Percentiles rank a stretch among this genome's conserved stretches.
Conservation (phyloP, 257 asterid species). For the Ilex asprella region DNA sequence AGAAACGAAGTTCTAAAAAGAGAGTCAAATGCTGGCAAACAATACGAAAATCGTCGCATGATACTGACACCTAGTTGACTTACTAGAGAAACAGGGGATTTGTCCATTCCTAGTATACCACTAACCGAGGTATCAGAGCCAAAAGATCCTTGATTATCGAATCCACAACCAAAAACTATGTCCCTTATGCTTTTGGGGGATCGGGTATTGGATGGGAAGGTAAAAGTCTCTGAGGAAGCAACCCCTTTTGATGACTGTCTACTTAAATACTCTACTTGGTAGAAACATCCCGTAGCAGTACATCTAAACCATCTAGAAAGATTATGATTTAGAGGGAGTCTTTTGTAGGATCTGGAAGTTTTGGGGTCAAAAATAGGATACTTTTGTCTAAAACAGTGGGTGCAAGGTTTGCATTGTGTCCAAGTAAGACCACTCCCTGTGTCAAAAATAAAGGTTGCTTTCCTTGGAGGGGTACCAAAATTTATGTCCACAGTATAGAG, state of each 20-base stretch:
- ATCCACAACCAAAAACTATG: conserved; percentile 27
- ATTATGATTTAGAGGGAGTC: neutral
- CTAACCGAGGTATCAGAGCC: conserved; percentile 8
- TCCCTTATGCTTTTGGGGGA: conserved; percentile 8
- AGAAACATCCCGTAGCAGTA: conserved; percentile 1
- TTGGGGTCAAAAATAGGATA: conserved; percentile 22
- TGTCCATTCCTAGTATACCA: no score
- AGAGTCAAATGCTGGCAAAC: no score
- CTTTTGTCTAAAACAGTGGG: conserved; percentile 20
- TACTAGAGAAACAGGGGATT: no score
- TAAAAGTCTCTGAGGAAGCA: conserved; percentile 25
- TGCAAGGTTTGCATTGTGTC: conserved; percentile 46
- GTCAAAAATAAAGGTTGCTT: conserved; percentile 21
- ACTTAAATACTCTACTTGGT: conserved; percentile 15
- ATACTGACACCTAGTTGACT: no score
- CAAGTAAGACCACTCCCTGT: conserved; percentile 44
- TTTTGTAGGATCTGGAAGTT: conserved; percentile 14
- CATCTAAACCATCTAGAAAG: conserved; percentile 1
- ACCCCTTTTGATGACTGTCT: conserved; percentile 13
- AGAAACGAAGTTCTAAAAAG: no score
- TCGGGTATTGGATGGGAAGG: conserved; percentile 6
- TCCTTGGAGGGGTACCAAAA: no score
- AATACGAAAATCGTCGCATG: no score
- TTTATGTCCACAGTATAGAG: no score
- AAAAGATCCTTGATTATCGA: conserved; percentile 14